Evolutionary conservation across 352 stramenopile species (phyloP), one percentile per base, ranked within the genome.

Genomic region (Phytophthora chlamydospora): DNA sequence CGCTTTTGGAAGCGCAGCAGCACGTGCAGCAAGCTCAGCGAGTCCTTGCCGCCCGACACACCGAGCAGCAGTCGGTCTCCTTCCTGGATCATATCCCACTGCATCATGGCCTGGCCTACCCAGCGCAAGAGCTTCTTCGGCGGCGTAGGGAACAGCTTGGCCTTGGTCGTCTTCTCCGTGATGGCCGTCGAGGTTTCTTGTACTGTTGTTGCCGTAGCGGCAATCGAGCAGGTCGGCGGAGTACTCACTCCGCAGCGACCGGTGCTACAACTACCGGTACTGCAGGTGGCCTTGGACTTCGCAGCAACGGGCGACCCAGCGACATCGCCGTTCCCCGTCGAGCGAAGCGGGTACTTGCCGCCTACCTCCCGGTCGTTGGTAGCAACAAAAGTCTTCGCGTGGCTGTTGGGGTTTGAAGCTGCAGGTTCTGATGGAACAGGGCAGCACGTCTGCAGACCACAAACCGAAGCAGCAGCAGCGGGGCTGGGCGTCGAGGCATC

Each of bases 21-120:
- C 43, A 98, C 89, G 69, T 99, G 97, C 35, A 99, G 76, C 55
- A 99, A 78, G 53, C 78, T 97, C 17, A 99, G 73, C n/a, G 93
- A 98, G 71, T 99, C 97, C 75, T 99, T 99, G 29, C 97, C 97
- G 24, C 97, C 97, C 9, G 91, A 98, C 6, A 99, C 76, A 12
- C 97, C 97, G 7, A 99, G 77, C 27, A 98, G 73, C 39, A 99
- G 71, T 4, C 91, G 76, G 76, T 99, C 97, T 14, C 97, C 97
- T 43, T 98, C 90, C 67, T 98, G 71, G 50, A 99, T 96, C 95
- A 99, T 98, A 59, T 96, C 70, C 89, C 90, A 99, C 61, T 98
- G 90, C 49, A 97, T 88, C 47, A 98, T 77, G 4, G 96, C 96
- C 64, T 98, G 85, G 4, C 84, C 83, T 19, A 95, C 80, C 55